Evolutionary conservation across 306 rosid species (phyloP), one percentile per base, ranked within the genome.

Genomic region (Rubus parviflorus): DNA sequence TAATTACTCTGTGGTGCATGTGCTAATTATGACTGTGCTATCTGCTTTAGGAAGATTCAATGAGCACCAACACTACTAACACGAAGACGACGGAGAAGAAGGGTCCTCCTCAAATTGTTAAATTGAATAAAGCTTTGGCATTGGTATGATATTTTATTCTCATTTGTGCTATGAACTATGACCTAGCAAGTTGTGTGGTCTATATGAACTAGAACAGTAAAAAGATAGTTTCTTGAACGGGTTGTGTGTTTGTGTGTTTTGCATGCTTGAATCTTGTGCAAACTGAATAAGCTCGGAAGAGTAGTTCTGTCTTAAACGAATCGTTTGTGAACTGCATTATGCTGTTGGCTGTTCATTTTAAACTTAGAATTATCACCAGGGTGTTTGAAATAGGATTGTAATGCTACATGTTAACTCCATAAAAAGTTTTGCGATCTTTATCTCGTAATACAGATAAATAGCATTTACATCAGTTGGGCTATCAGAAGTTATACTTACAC

Each of bases 51-150:
- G 76, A 81, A 82, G 88, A 80, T 67, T 81, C 77, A 81, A 83
- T 86, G 94, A 81, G 82, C 83, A 85, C 75, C 76, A 60, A 61
- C 16, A 83, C 75, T 42, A 81, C 64, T 75, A 53, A 61, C 15
- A 84, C 68, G 42, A 83, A 57, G 52, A 38, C 79, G 52, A 38
- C 79, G 22, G 86, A 84, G 83, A 87, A 86, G 79, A 70, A 64
- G 60, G 65, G 75, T 62, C 81, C 81, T 68, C 80, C 92, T 54
- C 88, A 84, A 79, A 82, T 92, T 78, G 82, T 94, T 71, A 92
- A 80, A 91, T 66, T 85, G 93, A 80, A 88, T 82, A 75, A 66
- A 25, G 96, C 95, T 54, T 83, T 89, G 81, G 93, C 86, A 78
- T 70, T 94, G 97, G 98, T 94, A 90, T 25, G 60, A 67, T n/a